Percentiles rank a stretch among this genome's conserved stretches.
These are phyloP conservation scores for Posidonia oceanica DNA, from an alignment of 116 monocot genomes.

Conservation along the genomic window DNA sequence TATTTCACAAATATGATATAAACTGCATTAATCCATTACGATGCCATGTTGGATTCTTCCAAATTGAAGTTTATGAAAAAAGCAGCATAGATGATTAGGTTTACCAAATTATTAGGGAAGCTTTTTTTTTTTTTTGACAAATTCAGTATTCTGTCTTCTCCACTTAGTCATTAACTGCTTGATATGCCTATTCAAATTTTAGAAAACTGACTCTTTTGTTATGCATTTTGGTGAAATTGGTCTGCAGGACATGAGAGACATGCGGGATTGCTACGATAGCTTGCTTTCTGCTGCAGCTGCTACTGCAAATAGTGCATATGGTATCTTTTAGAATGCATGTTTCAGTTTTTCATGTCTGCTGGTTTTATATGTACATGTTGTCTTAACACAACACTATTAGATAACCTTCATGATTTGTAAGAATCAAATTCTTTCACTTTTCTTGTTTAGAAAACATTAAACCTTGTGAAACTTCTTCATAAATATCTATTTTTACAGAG, in stretches of 20 bases:
- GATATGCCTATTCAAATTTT: not conserved
- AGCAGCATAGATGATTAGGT: too few species aligned
- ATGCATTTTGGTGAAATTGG: not conserved
- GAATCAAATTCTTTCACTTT: too few species aligned
- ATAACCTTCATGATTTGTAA: too few species aligned
- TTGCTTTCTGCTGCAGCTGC: conserved; percentile 82
- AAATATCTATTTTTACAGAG: conserved; percentile 29
- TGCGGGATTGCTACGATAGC: conserved; percentile 80
- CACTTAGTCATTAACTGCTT: not conserved
- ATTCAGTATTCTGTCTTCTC: not conserved
- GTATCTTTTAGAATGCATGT: conserved; percentile 20
- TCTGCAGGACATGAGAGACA: conserved; percentile 78
- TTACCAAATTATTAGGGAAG: too few species aligned
- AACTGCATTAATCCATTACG: too few species aligned
- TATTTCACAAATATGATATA: too few species aligned
- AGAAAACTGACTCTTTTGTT: not conserved
- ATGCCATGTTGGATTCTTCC: too few species aligned
- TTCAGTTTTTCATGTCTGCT: not conserved
- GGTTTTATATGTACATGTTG: not conserved
- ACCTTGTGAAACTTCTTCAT: too few species aligned
- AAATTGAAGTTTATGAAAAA: too few species aligned
- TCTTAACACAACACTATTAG: too few species aligned
- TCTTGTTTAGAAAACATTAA: too few species aligned
- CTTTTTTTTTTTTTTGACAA: too few species aligned
- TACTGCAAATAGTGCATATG: conserved; percentile 81